phyloP scores from a whole-genome alignment of 441 rosid species.

The Aleurites moluccanus region DNA sequence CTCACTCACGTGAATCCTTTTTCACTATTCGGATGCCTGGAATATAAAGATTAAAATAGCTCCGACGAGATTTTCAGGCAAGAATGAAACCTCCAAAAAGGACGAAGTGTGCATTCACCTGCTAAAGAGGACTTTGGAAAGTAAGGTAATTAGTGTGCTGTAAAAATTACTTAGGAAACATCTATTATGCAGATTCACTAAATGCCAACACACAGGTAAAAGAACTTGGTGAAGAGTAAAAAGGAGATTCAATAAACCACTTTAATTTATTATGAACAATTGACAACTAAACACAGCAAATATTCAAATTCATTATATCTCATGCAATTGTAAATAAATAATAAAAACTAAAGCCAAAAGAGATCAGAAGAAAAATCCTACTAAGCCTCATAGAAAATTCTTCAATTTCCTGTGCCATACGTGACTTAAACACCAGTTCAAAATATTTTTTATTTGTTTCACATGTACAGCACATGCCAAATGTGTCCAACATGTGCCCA shows the following conservation, averaged over 20 bases:
- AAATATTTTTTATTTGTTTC: background rate
- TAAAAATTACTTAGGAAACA: background rate
- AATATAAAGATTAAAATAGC: background rate
- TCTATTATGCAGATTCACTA: background rate
- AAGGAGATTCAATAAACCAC: no score
- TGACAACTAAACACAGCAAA: background rate
- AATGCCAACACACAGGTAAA: background rate
- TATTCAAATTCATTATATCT: no score
- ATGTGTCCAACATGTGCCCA: background rate
- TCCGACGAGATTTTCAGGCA: background rate
- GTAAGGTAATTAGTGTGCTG: background rate
- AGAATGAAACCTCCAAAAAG: background rate
- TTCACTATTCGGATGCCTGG: background rate
- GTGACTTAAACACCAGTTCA: background rate
- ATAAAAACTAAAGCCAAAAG: background rate
- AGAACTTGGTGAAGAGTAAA: no score
- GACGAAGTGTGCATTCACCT: background rate
- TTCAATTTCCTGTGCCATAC: background rate
- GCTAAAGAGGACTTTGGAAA: background rate
- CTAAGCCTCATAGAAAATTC: background rate
- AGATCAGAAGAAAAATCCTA: background rate
- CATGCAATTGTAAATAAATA: background rate
- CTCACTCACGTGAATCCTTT: no score
- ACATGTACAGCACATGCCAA: background rate
- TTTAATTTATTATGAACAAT: background rate